These are phyloP conservation scores for Populus hybrid DNA, from an alignment of 441 rosid species.

Conservation along the genomic window DNA sequence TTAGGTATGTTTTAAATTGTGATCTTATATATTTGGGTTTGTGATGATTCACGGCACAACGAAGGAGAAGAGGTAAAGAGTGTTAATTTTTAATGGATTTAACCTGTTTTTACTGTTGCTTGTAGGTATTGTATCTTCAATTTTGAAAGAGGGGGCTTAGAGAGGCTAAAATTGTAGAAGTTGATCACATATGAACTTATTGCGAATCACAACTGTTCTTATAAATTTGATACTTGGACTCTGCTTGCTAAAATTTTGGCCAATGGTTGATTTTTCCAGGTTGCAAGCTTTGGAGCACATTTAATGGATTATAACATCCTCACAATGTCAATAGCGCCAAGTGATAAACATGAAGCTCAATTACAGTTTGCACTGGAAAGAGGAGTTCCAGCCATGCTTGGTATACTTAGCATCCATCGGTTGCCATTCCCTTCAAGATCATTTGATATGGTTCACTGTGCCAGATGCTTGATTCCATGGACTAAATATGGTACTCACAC, in stretches of 20 bases:
- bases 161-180: neutral
- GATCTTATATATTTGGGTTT: neutral
- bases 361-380: conserved; percentile 68
- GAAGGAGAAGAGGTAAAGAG: neutral
- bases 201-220: neutral
- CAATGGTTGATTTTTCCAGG: conserved; percentile 31
- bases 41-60: neutral
- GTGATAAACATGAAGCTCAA: conserved; percentile 74
- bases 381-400: conserved; percentile 69
- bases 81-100: neutral
- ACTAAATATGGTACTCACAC: conserved; percentile 41
- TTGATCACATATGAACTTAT: neutral
- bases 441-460: conserved; percentile 70
- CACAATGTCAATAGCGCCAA: conserved; percentile 69
- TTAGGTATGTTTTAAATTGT: neutral
- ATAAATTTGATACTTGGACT: neutral
- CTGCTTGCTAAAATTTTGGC: neutral
- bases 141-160: neutral
- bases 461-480: conserved; percentile 71
- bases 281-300: conserved; percentile 67
- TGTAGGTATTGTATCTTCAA: neutral
- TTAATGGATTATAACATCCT: conserved; percentile 45
- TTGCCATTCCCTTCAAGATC: conserved; percentile 64
- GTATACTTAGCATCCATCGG: conserved; percentile 50
- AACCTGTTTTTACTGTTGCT: neutral